Percentiles rank a stretch among this genome's conserved stretches.
These are phyloP conservation scores for Cercospora sp. DNA, from an alignment of 2,329 filamentous ascomycete species.

Conservation along the genomic window DNA sequence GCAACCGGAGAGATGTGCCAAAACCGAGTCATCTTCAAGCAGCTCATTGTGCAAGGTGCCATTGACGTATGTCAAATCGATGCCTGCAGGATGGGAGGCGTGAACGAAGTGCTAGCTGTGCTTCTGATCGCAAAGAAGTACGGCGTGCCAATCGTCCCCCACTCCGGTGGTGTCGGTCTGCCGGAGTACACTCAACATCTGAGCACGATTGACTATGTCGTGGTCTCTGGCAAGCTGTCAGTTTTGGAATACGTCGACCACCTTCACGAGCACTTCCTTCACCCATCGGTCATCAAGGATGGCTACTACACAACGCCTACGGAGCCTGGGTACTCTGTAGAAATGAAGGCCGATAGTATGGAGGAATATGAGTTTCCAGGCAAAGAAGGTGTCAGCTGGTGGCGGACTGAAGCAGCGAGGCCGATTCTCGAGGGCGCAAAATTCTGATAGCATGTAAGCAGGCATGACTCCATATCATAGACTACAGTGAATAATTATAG, in stretches of 20 bases:
- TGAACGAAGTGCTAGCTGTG: constrained; percentile 91
- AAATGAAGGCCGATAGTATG: constrained; percentile 91
- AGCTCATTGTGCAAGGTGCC: constrained; percentile 74
- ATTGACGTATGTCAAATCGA: constrained; percentile 90
- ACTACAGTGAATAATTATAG: background rate
- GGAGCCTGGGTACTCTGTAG: constrained; percentile 83
- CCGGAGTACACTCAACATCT: constrained; percentile 94
- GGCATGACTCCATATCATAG: background rate
- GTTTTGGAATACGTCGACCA: constrained; percentile 92
- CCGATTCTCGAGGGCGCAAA: constrained; percentile 63
- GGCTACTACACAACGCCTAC: constrained; percentile 86
- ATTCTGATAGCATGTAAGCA: background rate
- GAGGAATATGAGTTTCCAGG: constrained; percentile 75
- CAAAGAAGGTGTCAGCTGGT: constrained; percentile 77
- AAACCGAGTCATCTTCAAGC: constrained; percentile 92
- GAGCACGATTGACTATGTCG: constrained; percentile 89
- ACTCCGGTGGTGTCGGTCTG: constrained; percentile 84
- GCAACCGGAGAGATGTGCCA: constrained; percentile 95
- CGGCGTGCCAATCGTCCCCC: constrained; percentile 79
- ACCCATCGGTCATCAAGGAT: constrained; percentile 76
- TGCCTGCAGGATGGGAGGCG: constrained; percentile 83
- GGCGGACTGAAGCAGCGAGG: constrained; percentile 77
- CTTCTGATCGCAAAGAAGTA: constrained; percentile 80
- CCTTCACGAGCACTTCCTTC: constrained; percentile 87
- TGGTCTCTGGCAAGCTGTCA: constrained; percentile 71